Conservation (phyloP, 1,284 basidiomycete genomes). For the Ustilago esculenta region DNA sequence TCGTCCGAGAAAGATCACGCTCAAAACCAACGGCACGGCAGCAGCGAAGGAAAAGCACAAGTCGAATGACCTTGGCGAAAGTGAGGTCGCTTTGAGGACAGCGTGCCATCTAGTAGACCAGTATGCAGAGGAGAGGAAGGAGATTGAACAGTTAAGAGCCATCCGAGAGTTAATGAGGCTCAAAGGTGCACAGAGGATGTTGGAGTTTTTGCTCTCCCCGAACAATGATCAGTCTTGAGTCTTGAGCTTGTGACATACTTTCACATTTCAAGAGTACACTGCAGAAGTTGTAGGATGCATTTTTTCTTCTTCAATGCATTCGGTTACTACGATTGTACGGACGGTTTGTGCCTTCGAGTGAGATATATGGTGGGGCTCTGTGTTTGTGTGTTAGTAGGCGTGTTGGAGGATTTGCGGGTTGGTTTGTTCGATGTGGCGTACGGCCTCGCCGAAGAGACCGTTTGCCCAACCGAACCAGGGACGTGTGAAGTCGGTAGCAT, state of each 20-base stretch:
- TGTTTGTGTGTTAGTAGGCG: background rate
- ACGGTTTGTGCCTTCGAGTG: no score
- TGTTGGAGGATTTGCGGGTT: constrained; percentile 36
- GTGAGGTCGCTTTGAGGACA: constrained; percentile 13
- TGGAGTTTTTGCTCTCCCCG: constrained; percentile 44
- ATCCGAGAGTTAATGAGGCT: constrained; percentile 45
- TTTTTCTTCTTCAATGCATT: no score
- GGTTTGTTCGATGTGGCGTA: constrained; percentile 47
- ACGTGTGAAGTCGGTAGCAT: constrained; percentile 52
- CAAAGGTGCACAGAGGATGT: constrained; percentile 33
- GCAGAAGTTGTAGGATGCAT: no score
- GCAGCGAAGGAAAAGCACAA: background rate
- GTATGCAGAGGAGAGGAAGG: constrained; percentile 27
- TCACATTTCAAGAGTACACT: no score
- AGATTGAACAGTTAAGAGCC: constrained; percentile 56
- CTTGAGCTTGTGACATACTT: no score
- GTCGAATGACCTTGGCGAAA: constrained; percentile 1
- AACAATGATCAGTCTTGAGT: no score
- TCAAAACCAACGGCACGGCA: constrained; percentile 8
- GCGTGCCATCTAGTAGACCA: constrained; percentile 30
- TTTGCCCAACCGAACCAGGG: constrained; percentile 58
- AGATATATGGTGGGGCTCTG: background rate
- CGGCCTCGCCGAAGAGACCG: constrained; percentile 51
- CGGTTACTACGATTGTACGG: no score
- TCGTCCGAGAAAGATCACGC: constrained; percentile 16